phyloP scores from a whole-genome alignment of 2,329 filamentous ascomycete species.

The Pestalotiopsis sp. region DNA sequence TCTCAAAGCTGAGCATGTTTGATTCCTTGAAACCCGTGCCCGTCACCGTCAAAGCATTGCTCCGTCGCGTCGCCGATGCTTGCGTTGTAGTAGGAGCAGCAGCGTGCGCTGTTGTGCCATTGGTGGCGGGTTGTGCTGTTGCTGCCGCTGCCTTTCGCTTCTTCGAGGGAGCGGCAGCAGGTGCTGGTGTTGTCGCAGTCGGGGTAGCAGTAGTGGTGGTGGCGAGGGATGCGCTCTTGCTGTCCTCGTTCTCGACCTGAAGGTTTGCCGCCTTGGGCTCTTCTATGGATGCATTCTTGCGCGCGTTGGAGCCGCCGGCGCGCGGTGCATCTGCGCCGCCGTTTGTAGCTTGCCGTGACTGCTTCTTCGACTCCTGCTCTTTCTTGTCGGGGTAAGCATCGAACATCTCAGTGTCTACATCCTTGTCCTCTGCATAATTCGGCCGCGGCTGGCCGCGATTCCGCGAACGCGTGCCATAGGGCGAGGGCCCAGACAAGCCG shows the following conservation, averaged over 20 bases:
- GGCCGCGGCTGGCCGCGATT: slow-evolving; percentile 81
- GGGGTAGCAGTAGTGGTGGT: slow-evolving; percentile 18
- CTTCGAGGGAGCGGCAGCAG: slow-evolving; percentile 55
- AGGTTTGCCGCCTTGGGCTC: slow-evolving; percentile 30
- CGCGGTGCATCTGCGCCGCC: slow-evolving; percentile 32
- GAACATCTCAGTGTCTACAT: slow-evolving; percentile 83
- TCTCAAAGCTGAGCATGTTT: slow-evolving; percentile 89
- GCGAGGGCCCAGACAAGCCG: slow-evolving; percentile 58
- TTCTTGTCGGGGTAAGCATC: slow-evolving; percentile 65
- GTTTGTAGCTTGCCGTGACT: slow-evolving; percentile 46
- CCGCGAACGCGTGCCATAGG: slow-evolving; percentile 91
- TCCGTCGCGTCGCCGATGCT: slow-evolving; percentile 25
- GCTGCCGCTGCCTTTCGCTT: slow-evolving; percentile 83
- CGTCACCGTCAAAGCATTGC: slow-evolving; percentile 23
- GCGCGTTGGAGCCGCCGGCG: slow-evolving; percentile 32
- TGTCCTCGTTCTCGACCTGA: slow-evolving; percentile 26
- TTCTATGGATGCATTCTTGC: slow-evolving; percentile 40
- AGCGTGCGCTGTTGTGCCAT: slow-evolving; percentile 19
- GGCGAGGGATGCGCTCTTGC: slow-evolving; percentile 10
- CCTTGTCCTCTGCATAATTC: slow-evolving; percentile 95
- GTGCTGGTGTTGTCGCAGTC: slow-evolving; percentile 22
- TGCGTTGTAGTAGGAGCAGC: slow-evolving; percentile 3
- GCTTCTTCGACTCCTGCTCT: slow-evolving; percentile 60
- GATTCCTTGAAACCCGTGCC: slow-evolving; percentile 59
- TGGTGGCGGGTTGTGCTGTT: slow-evolving; percentile 42